Evolutionary conservation across 2,329 filamentous ascomycete genomes (phyloP), one percentile per base, ranked within the genome.

Genomic region (Aspergillus jensenii): DNA sequence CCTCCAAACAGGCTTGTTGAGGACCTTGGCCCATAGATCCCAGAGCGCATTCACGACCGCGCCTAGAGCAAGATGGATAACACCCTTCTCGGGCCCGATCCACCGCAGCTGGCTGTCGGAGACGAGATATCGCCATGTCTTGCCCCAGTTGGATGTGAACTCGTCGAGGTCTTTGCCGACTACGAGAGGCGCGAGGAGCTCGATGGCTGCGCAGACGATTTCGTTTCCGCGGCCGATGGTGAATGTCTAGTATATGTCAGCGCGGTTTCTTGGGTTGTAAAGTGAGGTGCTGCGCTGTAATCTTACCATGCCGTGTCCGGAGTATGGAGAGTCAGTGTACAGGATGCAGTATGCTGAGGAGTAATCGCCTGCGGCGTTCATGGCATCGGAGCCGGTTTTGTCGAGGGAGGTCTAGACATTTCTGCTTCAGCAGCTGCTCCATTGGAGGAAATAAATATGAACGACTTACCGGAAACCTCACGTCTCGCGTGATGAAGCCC

Each of bases 321-420:
- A 64, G 60, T 72, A 63, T 21, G 68, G 59, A 0, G 89, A 88
- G 72, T 96, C 89, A 0, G 92, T 96, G 71, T 91, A 80, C 49
- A 97, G 80, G 68, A 96, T 93, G 75, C 91, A 96, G 81, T 96
- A 97, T n/a, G 93, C 92, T 12, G 92, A 84, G 1, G 91, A 96
- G 78, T 96, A 96, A 77, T 96, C 91, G 61, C 91, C 90, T 2
- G 92, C 91, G 3, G 90, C 90, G 72, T 97, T 96, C 93, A 96
- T 97, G 70, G 91, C 93, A 84, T 97, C 93, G 8, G 91, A 96
- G 68, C 92, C 92, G n/a, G 91, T 96, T 80, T 93, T 95, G 78
- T 96, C 91, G 60, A 97, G 86, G 41, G 92, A 96, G n/a, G 92
- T 97, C 75, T 85, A 31, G 61, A 41, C 21, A 6, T 8, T 8